Evolutionary conservation across 1,284 basidiomycete genomes (phyloP), one percentile per base, ranked within the genome.

Genomic region (Inonotus obliquus): DNA sequence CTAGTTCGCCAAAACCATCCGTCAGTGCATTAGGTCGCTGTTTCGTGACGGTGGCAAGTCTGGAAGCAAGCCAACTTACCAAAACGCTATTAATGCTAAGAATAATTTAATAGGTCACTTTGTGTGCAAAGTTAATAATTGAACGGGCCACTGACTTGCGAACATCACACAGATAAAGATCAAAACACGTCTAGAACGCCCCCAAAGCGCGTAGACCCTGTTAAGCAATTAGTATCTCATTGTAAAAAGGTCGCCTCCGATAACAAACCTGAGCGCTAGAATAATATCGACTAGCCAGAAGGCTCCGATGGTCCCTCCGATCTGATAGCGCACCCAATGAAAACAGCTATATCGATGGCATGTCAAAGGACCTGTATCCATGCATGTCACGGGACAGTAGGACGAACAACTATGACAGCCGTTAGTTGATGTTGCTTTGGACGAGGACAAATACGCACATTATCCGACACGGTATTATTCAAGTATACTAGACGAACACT

Each of bases 281-380:
- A 55, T 55, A 13, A 55, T 39, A 45, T 55, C 54, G 54, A 55
- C 54, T 2, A 55, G 37, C 54, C 54, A 55, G 35, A 55, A 55
- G 14, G 54, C 54, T 21, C 32, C 35, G 6, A 55, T 55, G 5
- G 21, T 41, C 32, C 54, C 27, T n/a, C 54, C 54, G 10, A 55
- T 45, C n/a, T 55, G 54, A n/a, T 55, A 55, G 7, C 54, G 54
- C 13, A 55, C 54, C 54, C 54, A 55, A n/a, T 55, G 54, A 55
- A 55, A 55, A 19, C 54, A 55, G 27, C 54, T 55, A 21, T 29
- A 29, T 5, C 11, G 21, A 41, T 49, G 37, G 4, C 41, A 11
- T 14, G 41, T 44, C 41, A 17, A 44, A 21, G 41, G 6, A 44
- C 32, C 32, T 32, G 32, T 32, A 9, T 44, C 17, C 41, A 44